Conservation (phyloP, 345 rosid genomes). For the Pelargonium nanum region DNA sequence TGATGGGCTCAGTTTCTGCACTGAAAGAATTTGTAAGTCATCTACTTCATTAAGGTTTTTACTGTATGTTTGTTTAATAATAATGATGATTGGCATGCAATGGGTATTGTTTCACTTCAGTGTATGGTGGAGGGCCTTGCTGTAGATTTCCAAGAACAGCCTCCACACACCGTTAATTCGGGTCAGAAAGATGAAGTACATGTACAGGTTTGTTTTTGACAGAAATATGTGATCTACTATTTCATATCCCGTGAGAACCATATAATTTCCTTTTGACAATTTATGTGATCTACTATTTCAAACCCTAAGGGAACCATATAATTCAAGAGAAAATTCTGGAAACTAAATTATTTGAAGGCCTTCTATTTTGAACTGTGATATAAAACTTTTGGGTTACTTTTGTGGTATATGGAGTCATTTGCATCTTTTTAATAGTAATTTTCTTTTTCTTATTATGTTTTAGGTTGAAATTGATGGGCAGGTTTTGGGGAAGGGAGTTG, state of each 20-base stretch:
- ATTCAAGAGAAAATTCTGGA: background rate
- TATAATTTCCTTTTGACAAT: slow-evolving; percentile 20
- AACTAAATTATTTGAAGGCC: background rate
- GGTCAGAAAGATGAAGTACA: slow-evolving; percentile 65
- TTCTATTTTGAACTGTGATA: too few relatives aligned
- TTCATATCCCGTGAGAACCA: too few relatives aligned
- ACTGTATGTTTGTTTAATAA: background rate
- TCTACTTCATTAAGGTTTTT: background rate
- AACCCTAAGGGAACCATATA: too few relatives aligned
- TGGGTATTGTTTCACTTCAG: slow-evolving; percentile 24
- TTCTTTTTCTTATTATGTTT: slow-evolving; percentile 8
- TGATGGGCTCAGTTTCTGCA: slow-evolving; percentile 50
- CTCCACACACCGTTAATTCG: slow-evolving; percentile 42
- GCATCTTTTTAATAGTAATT: background rate
- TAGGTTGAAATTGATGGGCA: slow-evolving; percentile 96
- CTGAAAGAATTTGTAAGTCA: slow-evolving; percentile 82
- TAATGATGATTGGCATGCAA: slow-evolving; percentile 4
- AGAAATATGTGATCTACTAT: background rate
- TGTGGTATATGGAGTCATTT: background rate
- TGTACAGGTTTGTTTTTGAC: slow-evolving; percentile 56
- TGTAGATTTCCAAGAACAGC: slow-evolving; percentile 47
- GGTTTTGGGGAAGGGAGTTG: slow-evolving; percentile 73
- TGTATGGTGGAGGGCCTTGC: slow-evolving; percentile 74
- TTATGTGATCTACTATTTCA: background rate
- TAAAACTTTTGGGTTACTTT: background rate